Base-by-base conservation (phyloP, 805 yeast species). In the Clavispora phyllophila region DNA sequence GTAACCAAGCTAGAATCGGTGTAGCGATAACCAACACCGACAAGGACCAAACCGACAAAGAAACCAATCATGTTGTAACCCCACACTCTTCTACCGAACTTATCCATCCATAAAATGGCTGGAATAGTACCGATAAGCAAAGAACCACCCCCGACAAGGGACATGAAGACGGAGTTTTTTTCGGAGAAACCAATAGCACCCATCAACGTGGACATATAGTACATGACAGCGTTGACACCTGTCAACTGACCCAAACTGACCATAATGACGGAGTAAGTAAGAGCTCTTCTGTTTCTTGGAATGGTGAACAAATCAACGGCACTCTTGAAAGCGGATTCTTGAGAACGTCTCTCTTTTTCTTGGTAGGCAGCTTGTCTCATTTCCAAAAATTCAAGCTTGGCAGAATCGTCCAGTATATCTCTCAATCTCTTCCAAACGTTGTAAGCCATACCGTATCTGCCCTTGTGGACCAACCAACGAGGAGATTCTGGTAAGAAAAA, bases 121-220 rank as follows among this genome's bases (percentile, higher is more conserved):
- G 86, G 86, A 51, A 81, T 79, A 9, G 85, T 76, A 54, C 86
- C 87, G 9, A 81, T 36, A 49, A 81, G 58, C 35, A 80, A 61
- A 1, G 84, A 67, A 28, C 82, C 85, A 53, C 86, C 86, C 40
- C 84, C 84, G 18, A 81, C 86, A 55, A 79, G 70, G 8, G 85
- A 79, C 85, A 81, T 79, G 53, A 79, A 76, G 8, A 80, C 83
- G 19, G 82, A 64, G 40, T 72, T 60, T 54, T 75, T 75, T 17
- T 61, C 60, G 44, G 58, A 47, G 61, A 81, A 81, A 7, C 84
- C 84, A 54, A 81, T 77, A 26, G 67, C 63, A 3, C 53, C 56
- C 79, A 81, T 74, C 55, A 81, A 62, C 3, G 75, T 75, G 37
- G 83, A 73, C 77, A 80, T 72, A 60, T 81, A 77, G 65, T 80